These are phyloP conservation scores for Mrakia hoshinonis DNA, from an alignment of 768 basidiomycete species.

Conservation along the genomic window DNA sequence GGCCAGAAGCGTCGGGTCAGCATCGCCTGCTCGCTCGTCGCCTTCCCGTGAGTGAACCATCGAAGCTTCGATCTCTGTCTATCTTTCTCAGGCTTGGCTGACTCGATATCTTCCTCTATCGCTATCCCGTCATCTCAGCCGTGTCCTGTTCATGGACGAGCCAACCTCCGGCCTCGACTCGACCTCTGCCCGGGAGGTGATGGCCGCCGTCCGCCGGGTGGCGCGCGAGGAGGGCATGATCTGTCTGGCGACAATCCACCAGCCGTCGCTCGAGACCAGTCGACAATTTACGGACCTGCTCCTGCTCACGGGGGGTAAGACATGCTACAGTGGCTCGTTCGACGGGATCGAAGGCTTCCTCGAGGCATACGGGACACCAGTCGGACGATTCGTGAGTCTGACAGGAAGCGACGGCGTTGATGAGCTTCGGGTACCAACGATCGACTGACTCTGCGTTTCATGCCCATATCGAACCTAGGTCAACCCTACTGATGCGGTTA, in stretches of 20 bases:
- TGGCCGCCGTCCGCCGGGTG: slow-evolving; percentile 20
- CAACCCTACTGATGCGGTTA: slow-evolving; percentile 24
- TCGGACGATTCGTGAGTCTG: slow-evolving; percentile 19
- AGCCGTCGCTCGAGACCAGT: slow-evolving; percentile 30
- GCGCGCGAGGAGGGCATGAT: slow-evolving; percentile 32
- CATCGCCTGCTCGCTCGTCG: slow-evolving; percentile 28
- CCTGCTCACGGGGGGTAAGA: slow-evolving; percentile 1
- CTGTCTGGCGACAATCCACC: slow-evolving; percentile 45
- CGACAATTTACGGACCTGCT: slow-evolving; percentile 1
- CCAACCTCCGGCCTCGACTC: slow-evolving; percentile 29
- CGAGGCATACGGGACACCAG: background rate
- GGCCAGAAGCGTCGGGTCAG: slow-evolving; percentile 29
- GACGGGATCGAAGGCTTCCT: slow-evolving; percentile 14
- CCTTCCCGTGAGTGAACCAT: slow-evolving; percentile 31
- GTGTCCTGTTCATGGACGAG: slow-evolving; percentile 30
- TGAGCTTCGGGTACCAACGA: too few relatives aligned
- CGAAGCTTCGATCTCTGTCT: too few relatives aligned
- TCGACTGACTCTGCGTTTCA: background rate
- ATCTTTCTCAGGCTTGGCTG: too few relatives aligned
- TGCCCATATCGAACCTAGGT: slow-evolving; percentile 6
- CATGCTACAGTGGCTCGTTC: slow-evolving; percentile 3
- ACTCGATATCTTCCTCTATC: background rate
- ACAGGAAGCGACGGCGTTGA: too few relatives aligned
- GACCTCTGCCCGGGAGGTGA: slow-evolving; percentile 27
- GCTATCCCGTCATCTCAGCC: background rate